Conservation (phyloP, 2,329 filamentous ascomycete genomes). For the Chlorencoelia australis region DNA sequence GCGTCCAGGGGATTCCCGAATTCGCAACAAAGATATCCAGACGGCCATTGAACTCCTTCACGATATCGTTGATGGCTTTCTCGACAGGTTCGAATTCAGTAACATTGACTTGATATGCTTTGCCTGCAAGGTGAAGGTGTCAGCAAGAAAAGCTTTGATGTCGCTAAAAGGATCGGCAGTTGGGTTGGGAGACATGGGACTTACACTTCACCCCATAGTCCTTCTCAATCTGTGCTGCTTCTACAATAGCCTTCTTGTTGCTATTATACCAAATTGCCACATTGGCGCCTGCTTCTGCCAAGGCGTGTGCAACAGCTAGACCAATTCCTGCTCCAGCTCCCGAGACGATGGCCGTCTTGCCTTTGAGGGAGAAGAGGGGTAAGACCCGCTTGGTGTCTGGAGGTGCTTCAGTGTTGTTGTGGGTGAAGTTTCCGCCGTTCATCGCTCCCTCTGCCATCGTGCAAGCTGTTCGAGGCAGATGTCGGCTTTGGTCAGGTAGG, state of each 20-base stretch:
- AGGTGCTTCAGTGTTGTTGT: constrained; percentile 42
- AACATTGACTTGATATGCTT: constrained; percentile 53
- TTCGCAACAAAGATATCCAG: constrained; percentile 76
- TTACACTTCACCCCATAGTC: constrained; percentile 58
- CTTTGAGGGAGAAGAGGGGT: constrained; percentile 49
- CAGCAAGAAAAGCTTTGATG: too few species aligned
- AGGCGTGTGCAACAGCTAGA: constrained; percentile 33
- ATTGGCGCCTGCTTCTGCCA: constrained; percentile 35
- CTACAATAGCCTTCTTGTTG: constrained; percentile 52
- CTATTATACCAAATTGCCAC: constrained; percentile 47
- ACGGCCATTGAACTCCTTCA: constrained; percentile 59
- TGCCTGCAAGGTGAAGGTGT: constrained; percentile 40
- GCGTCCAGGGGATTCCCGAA: constrained; percentile 63
- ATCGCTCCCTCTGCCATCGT: constrained; percentile 14
- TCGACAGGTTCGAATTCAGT: constrained; percentile 34
- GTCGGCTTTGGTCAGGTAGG: too few species aligned
- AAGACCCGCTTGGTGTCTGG: constrained; percentile 40
- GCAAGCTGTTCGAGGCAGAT: too few species aligned
- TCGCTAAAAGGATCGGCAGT: too few species aligned
- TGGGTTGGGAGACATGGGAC: constrained; percentile 20
- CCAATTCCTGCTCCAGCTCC: constrained; percentile 37
- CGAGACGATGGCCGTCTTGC: constrained; percentile 44
- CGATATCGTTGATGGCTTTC: constrained; percentile 36
- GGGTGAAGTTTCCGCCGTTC: constrained; percentile 39
- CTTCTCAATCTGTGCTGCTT: constrained; percentile 53